A percentile compares a stretch with the other conserved stretches of the same genome.
Evolutionary conservation across 345 rosid species (phyloP).

Genomic region (Eucalyptus pumila): DNA sequence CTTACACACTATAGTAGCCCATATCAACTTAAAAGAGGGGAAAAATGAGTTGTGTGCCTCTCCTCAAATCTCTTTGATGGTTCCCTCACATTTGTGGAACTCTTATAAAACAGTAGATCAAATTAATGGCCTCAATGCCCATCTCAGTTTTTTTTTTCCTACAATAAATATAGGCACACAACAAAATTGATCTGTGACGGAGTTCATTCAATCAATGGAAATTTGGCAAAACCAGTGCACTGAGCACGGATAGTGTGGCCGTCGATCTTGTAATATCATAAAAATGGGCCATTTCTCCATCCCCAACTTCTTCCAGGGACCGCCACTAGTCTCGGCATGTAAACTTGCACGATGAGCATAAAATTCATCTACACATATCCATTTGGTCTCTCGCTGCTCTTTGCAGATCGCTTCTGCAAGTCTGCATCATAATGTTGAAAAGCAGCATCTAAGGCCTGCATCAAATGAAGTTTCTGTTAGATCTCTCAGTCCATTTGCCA

Average conservation of each 20-base stretch:
- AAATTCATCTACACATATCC: not conserved
- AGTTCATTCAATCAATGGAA: not conserved
- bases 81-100: not conserved
- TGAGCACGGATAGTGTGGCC: not conserved
- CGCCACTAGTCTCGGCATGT: not conserved
- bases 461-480: not conserved
- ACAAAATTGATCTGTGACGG: not conserved
- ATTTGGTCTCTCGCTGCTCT: constrained; percentile 13
- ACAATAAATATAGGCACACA: not conserved
- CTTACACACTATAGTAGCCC: not conserved
- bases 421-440: constrained; percentile 26
- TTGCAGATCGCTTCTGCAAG: constrained; percentile 14
- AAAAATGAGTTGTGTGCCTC: not conserved
- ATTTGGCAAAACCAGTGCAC: not conserved
- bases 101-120: not conserved
- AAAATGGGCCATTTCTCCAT: not conserved
- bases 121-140: not conserved
- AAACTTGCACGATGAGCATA: not conserved
- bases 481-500: not conserved
- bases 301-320: not conserved
- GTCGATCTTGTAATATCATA: not conserved
- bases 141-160: not conserved
- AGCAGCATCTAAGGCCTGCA: constrained; percentile 26
- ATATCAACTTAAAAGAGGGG: not conserved
- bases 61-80: not conserved